Evolutionary conservation across 2,329 filamentous ascomycete genomes (phyloP), one percentile per base, ranked within the genome.

Genomic region (Cercospora sp.): DNA sequence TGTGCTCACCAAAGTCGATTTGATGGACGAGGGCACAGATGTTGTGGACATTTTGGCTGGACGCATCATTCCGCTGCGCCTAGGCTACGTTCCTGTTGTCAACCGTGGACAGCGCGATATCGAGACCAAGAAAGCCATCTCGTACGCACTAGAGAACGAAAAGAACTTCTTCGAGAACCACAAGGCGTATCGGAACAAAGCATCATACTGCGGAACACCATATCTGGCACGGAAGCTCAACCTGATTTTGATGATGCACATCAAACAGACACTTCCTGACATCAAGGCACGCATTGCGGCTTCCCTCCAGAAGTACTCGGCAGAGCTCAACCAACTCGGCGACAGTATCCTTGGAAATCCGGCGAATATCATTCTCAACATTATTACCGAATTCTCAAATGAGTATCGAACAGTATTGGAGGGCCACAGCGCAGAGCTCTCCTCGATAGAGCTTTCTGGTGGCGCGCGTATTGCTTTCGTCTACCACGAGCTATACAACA

Each of bases 241-340:
- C 82, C 86, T 99, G 76, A 98, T 99, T 78, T 87, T 99, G 74
- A 98, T 99, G 94, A 99, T 99, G 95, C 95, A 99, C 84, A 99
- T 99, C 85, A 99, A 99, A 83, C 94, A 99, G 84, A 99, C 95
- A 1, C 87, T 99, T 13, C 95, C 95, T 48, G 95, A 99, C 78
- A 99, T 99, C 85, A 99, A 99, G 84, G 93, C 92, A 13, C 91
- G 96, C 71, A 99, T 99, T 75, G 88, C 91, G n/a, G 91, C 92
- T 73, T 97, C 94, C 13, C 85, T 99, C 68, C 90, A 94, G 78
- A 99, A 99, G 80, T 99, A 99, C 81, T 85, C 87, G 3, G 82
- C 88, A 51, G 95, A 99, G 80, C 86, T 99, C 23, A 84, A 88
- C 66, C 89, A 90, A 70, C 86, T 99, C 12, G 95, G 96, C 23